A percentile compares a stretch with the other conserved stretches of the same genome.
Evolutionary conservation across 139 green algal genomes (phyloP).

Genomic region (Coelastrella sp.): DNA sequence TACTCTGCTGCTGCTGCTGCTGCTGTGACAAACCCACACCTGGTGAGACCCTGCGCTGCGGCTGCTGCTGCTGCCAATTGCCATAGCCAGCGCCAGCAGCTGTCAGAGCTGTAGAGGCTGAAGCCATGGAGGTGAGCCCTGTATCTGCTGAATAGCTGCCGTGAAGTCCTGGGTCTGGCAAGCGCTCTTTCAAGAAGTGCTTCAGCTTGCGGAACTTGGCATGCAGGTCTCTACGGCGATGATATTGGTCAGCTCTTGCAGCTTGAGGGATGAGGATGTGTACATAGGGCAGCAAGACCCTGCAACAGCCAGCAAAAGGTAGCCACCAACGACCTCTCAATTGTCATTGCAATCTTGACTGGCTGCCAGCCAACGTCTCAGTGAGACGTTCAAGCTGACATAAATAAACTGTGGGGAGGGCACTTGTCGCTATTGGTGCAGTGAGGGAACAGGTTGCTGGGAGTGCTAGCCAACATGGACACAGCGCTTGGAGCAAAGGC

Average conservation of each 20-base stretch:
- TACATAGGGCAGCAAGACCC: slow-evolving; percentile 47
- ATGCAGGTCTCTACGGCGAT: slow-evolving; percentile 15
- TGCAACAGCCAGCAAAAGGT: neutral
- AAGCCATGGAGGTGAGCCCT: neutral
- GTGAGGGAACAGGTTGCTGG: too few species aligned
- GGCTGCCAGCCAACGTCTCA: too few species aligned
- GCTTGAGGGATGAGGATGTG: slow-evolving; percentile 45
- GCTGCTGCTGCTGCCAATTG: slow-evolving; percentile 10
- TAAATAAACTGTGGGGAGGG: too few species aligned
- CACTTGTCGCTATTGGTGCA: too few species aligned
- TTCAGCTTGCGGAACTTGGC: slow-evolving; percentile 49
- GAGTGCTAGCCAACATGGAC: too few species aligned
- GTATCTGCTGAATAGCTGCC: neutral
- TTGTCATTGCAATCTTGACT: too few species aligned
- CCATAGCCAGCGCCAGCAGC: neutral
- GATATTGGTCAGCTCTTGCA: neutral
- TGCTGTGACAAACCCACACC: neutral
- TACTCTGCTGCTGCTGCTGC: neutral
- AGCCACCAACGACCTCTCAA: too few species aligned
- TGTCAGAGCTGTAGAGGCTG: neutral
- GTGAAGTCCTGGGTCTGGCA: neutral
- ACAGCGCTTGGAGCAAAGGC: too few species aligned
- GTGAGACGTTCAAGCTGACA: too few species aligned
- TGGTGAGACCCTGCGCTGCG: neutral
- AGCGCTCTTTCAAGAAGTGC: slow-evolving; percentile 25